Percentiles rank a stretch among this genome's conserved stretches.
These are phyloP conservation scores for Pisolithus orientalis DNA, from an alignment of 768 basidiomycete genomes.

Conservation along the genomic window DNA sequence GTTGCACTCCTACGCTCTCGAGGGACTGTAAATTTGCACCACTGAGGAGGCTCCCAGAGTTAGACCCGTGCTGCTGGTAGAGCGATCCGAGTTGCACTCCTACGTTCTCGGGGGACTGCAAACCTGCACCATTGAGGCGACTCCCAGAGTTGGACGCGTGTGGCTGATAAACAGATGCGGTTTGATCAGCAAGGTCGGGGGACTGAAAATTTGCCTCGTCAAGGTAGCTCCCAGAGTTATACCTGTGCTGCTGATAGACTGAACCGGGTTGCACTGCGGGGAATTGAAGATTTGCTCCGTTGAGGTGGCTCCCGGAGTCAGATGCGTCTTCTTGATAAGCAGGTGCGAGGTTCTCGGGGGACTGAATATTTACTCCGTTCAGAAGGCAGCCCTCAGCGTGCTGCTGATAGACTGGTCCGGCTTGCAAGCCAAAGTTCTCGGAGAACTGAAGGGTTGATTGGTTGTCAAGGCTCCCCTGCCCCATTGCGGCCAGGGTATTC, in stretches of 20 bases:
- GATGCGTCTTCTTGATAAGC: too few relatives aligned
- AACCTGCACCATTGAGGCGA: not conserved
- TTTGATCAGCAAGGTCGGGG: not conserved
- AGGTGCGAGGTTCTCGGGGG: not conserved
- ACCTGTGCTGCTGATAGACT: too few relatives aligned
- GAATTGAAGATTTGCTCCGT: not conserved
- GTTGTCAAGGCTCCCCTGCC: not conserved
- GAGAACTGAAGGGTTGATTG: not conserved
- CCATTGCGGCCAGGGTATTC: not conserved
- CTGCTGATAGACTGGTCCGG: not conserved
- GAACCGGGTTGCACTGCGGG: not conserved
- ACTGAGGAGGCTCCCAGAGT: too few relatives aligned
- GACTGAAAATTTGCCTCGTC: not conserved
- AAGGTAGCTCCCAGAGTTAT: too few relatives aligned
- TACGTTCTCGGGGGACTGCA: not conserved
- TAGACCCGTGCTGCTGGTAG: too few relatives aligned
- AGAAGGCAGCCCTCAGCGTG: too few relatives aligned
- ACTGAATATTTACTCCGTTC: not conserved
- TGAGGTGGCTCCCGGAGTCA: too few relatives aligned
- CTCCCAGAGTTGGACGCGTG: too few relatives aligned
- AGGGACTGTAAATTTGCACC: not conserved
- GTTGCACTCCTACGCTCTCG: not conserved
- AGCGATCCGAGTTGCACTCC: not conserved
- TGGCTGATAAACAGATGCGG: not conserved
- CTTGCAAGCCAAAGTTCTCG: not conserved